These are phyloP conservation scores for Albophoma yamanashiensis DNA, from an alignment of 2,329 filamentous ascomycete species.

Conservation along the genomic window DNA sequence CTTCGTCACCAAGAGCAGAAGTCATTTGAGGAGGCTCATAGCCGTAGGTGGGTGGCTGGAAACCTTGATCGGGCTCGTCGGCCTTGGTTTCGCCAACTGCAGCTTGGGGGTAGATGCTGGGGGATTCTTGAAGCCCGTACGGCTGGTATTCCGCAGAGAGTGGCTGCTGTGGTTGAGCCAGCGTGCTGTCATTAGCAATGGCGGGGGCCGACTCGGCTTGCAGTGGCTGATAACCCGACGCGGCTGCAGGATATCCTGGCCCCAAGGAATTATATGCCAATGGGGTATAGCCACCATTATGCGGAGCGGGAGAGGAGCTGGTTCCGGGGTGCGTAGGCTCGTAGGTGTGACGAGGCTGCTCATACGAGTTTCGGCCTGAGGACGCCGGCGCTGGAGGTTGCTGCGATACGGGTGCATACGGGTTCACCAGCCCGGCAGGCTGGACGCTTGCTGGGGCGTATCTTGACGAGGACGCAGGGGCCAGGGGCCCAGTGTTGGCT, in stretches of 20 bases:
- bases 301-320: conserved; percentile 2
- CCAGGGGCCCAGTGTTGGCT: conserved; percentile 18
- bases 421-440: conserved; percentile 10
- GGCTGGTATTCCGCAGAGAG: conserved; percentile 15
- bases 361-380: conserved; percentile 17
- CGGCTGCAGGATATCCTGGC: conserved; percentile 3
- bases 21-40: conserved; percentile 36
- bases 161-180: conserved; percentile 1
- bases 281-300: conserved; percentile 10
- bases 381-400: conserved; percentile 31
- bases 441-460: conserved; percentile 19
- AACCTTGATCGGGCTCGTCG: conserved; percentile 18
- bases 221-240: conserved; percentile 14
- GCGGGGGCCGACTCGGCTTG: conserved; percentile 1
- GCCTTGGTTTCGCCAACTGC: conserved; percentile 4
- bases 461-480: conserved; percentile 26
- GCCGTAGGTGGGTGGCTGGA: conserved; percentile 37
- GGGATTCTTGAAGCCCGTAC: conserved; percentile 14
- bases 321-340: conserved; percentile 19
- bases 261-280: conserved; percentile 4
- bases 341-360: conserved; percentile 22
- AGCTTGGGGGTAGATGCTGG: conserved; percentile 8
- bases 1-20: conserved; percentile 8
- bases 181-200: not conserved
- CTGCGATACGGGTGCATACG: conserved; percentile 31